Base-by-base conservation (phyloP, 768 basidiomycete species). In the Chalciporus piperatus region DNA sequence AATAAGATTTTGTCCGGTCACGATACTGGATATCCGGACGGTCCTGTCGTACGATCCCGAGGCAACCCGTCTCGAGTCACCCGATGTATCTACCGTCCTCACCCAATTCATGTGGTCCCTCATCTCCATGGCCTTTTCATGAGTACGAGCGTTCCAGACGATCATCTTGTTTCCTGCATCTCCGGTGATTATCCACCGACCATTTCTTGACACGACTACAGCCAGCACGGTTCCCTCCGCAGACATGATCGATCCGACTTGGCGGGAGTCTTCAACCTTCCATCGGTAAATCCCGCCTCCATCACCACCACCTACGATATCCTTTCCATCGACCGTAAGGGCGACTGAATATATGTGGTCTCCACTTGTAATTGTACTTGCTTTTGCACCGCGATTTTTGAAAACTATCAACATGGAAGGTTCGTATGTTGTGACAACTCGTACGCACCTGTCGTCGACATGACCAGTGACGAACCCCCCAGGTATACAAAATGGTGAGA, bases 11-110 rank as follows among this genome's bases (percentile, higher is more conserved):
- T 47, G 22, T 14, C 54, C 54, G 9, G 37, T 35, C 6, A 44
- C 37, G 27, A 56, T 44, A 42, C 46, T 51, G 27, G 45, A 57
- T 13, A 57, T 22, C 4, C 32, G 42, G 22, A 51, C 27, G 0
- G 56, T 47, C 30, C 37, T 42, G 25, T 56, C 56, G 5, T 46
- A 48, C 25, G 45, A 57, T 27, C 54, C 56, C 0, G 45, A 44
- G 5, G 37, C 48, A 25, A 57, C 47, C 20, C 25, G 35, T 13
- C 49, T 57, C 10, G 54, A 56, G 27, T 57, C 35, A 6, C 53
- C 43, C 27, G 55, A 49, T 12, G 55, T 41, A 16, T 56, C 55
- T 23, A 56, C 32, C 6, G 54, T 40, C 12, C 27, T 32, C 12
- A 58, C 40, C 14, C 23, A 16, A 9, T 17, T 27, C 17, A 11